phyloP scores from a whole-genome alignment of 495 filamentous ascomycete genomes.

The Neurospora cerealis region DNA sequence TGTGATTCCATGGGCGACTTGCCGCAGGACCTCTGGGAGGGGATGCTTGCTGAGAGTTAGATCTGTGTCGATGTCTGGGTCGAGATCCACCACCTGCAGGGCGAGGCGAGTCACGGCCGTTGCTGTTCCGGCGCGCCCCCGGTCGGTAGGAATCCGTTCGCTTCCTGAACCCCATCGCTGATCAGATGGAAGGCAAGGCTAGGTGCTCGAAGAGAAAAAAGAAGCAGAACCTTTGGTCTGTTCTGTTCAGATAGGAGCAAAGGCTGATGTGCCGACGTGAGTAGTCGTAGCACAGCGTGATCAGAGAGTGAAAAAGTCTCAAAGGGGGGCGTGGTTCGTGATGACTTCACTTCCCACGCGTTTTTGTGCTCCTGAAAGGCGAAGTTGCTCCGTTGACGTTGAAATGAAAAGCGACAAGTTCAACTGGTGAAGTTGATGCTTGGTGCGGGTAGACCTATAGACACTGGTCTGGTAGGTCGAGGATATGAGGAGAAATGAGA shows the following conservation, averaged over 20 bases:
- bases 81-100: neutral
- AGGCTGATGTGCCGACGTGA: neutral
- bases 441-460: neutral
- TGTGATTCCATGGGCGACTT: neutral
- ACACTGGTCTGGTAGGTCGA: neutral
- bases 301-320: neutral
- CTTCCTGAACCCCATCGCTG: neutral
- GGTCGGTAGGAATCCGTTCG: neutral
- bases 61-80: neutral
- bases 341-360: neutral
- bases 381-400: neutral
- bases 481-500: neutral
- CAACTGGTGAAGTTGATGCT: neutral
- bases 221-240: neutral
- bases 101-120: neutral
- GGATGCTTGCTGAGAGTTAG: neutral
- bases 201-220: neutral
- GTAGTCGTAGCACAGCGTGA: neutral
- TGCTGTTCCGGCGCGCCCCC: neutral
- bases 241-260: neutral
- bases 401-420: neutral
- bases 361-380: neutral
- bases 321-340: neutral
- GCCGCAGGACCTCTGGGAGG: neutral
- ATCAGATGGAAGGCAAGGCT: neutral